A percentile compares a stretch with the other conserved stretches of the same genome.
Evolutionary conservation across 2,329 filamentous ascomycete species (phyloP).

Genomic region (Verticillium dahliae): DNA sequence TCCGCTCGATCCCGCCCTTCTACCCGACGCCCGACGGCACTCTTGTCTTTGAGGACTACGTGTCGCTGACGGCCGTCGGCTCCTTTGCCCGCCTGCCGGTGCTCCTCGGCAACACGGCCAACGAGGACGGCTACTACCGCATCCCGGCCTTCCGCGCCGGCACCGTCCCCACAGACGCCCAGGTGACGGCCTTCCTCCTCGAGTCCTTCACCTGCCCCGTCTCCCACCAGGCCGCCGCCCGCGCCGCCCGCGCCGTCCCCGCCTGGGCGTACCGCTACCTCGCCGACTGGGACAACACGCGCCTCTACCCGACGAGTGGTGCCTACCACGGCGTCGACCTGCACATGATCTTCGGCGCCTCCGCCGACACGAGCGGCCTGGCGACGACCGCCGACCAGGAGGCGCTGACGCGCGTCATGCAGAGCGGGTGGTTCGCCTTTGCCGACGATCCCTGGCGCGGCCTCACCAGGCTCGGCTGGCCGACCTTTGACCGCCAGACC

Average conservation of each 20-base stretch:
- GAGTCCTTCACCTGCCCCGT: conserved; percentile 41
- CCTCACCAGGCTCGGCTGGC: conserved; percentile 27
- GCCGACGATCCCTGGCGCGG: conserved; percentile 27
- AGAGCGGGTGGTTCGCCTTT: conserved; percentile 33
- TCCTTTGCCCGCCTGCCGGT: conserved; percentile 30
- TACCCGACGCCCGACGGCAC: conserved; percentile 33
- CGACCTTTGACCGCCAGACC: conserved; percentile 18
- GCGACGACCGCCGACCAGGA: conserved; percentile 20
- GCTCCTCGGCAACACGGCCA: conserved; percentile 33
- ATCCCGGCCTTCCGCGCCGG: conserved; percentile 32
- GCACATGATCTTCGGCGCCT: conserved; percentile 38
- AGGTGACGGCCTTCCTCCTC: conserved; percentile 31
- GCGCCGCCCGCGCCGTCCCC: conserved; percentile 24
- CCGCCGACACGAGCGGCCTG: conserved; percentile 29
- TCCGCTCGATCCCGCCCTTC: conserved; percentile 30
- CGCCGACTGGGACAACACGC: conserved; percentile 41
- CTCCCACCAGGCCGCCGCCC: conserved; percentile 27
- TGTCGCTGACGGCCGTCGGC: conserved; percentile 21
- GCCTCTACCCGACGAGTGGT: conserved; percentile 35
- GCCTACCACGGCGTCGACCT: conserved; percentile 43
- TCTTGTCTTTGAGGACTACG: conserved; percentile 34
- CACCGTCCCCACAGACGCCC: conserved; percentile 26
- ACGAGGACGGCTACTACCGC: conserved; percentile 41
- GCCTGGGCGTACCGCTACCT: conserved; percentile 41
- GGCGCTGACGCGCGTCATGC: conserved; percentile 27